A percentile compares a stretch with the other conserved stretches of the same genome.
Evolutionary conservation across 2,329 filamentous ascomycete genomes (phyloP).

Genomic region (Pseudogymnoascus sp.): DNA sequence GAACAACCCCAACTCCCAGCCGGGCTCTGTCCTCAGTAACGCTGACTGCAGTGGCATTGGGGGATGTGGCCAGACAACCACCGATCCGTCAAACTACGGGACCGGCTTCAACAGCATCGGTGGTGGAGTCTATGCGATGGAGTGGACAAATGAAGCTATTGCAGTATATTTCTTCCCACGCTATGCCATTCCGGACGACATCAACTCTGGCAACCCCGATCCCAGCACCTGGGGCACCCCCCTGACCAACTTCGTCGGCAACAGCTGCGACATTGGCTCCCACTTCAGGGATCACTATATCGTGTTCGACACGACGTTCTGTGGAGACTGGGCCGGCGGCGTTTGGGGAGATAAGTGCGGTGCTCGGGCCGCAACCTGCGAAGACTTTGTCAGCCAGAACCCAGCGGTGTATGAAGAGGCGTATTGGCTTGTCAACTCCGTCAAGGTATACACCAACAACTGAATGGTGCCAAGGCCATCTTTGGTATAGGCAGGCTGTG

Average conservation of each 20-base stretch:
- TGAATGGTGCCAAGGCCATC: neutral
- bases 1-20: slow-evolving; percentile 39
- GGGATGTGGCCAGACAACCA: slow-evolving; percentile 53
- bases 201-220: slow-evolving; percentile 51
- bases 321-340: slow-evolving; percentile 76
- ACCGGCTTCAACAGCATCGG: slow-evolving; percentile 61
- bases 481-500: neutral
- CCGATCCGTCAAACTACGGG: slow-evolving; percentile 52
- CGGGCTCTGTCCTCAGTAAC: slow-evolving; percentile 39
- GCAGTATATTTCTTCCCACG: slow-evolving; percentile 78
- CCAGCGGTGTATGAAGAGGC: slow-evolving; percentile 63
- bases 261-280: slow-evolving; percentile 61
- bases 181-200: slow-evolving; percentile 54
- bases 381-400: slow-evolving; percentile 64
- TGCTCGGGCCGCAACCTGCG: slow-evolving; percentile 56
- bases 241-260: slow-evolving; percentile 59
- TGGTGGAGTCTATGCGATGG: slow-evolving; percentile 66
- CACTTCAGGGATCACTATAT: slow-evolving; percentile 69
- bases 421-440: slow-evolving; percentile 69
- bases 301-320: slow-evolving; percentile 77
- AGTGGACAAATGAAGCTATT: slow-evolving; percentile 69
- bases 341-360: slow-evolving; percentile 61
- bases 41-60: slow-evolving; percentile 50
- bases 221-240: slow-evolving; percentile 64
- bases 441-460: slow-evolving; percentile 49